Evolutionary conservation across 805 yeast species (phyloP).

Genomic region (Ogataea minuta): DNA sequence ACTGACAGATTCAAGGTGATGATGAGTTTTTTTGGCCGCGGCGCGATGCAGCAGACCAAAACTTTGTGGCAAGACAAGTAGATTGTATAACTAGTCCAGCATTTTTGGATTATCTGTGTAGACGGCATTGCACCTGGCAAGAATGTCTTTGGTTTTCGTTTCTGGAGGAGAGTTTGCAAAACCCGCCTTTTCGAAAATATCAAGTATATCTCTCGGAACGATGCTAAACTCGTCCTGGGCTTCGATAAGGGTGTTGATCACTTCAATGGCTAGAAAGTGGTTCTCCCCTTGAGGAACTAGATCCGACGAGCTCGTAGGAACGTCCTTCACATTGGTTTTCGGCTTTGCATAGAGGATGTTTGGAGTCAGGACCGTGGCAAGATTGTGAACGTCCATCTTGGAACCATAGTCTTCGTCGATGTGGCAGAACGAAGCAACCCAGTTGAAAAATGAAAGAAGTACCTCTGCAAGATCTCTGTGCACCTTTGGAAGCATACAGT

Average conservation of each 20-base stretch:
- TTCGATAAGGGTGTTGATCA: constrained; percentile 78
- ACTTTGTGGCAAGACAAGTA: constrained; percentile 13
- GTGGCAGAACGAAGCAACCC: constrained; percentile 95
- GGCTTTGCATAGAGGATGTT: constrained; percentile 71
- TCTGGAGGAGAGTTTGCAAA: constrained; percentile 31
- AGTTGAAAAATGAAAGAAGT: constrained; percentile 76
- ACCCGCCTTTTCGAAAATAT: constrained; percentile 47
- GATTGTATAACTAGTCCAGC: constrained; percentile 8
- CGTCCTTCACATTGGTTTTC: constrained; percentile 25
- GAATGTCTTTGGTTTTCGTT: constrained; percentile 39
- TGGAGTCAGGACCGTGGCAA: constrained; percentile 95
- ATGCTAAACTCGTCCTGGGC: constrained; percentile 74
- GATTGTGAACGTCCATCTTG: constrained; percentile 93
- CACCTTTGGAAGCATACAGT: constrained; percentile 75
- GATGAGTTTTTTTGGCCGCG: constrained; percentile 82
- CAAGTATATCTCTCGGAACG: constrained; percentile 66
- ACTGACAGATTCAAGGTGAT: constrained; percentile 70
- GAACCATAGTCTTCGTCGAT: constrained; percentile 88
- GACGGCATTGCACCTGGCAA: constrained; percentile 33
- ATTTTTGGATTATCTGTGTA: constrained; percentile 29
- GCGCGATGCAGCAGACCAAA: constrained; percentile 61
- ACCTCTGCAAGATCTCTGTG: constrained; percentile 88
- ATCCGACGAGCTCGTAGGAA: constrained; percentile 22
- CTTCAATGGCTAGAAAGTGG: constrained; percentile 88
- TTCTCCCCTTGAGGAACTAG: constrained; percentile 51